These are phyloP conservation scores for Urtica urens DNA, from an alignment of 306 rosid species.

Conservation along the genomic window DNA sequence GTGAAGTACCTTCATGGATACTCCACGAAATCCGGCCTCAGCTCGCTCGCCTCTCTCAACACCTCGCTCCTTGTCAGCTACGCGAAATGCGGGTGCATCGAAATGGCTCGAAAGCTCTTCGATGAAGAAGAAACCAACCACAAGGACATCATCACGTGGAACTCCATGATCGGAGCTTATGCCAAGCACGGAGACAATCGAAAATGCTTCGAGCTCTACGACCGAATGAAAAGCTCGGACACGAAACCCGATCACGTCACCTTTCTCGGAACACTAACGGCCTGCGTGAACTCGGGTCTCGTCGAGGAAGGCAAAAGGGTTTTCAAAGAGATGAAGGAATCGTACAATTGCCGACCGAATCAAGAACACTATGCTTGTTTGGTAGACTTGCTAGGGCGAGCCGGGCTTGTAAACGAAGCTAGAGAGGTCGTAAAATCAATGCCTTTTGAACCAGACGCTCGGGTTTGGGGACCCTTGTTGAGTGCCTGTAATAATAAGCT, in stretches of 20 bases:
- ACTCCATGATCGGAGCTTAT: constrained; percentile 58
- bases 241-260: constrained; percentile 58
- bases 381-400: constrained; percentile 67
- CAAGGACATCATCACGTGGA: constrained; percentile 61
- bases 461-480: constrained; percentile 66
- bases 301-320: constrained; percentile 37
- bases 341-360: constrained; percentile 40
- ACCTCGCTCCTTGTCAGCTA: constrained; percentile 58
- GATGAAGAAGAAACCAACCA: constrained; percentile 41
- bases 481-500: constrained; percentile 66
- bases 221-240: constrained; percentile 38
- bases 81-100: constrained; percentile 73
- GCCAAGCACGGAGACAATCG: constrained; percentile 62
- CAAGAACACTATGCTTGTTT: constrained; percentile 67
- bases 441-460: constrained; percentile 54
- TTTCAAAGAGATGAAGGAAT: constrained; percentile 59
- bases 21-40: constrained; percentile 41
- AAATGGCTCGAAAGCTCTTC: constrained; percentile 48
- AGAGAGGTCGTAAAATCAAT: constrained; percentile 37
- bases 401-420: constrained; percentile 57
- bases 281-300: constrained; percentile 70
- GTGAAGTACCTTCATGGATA: constrained; percentile 59
- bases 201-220: constrained; percentile 38
- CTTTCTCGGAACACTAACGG: constrained; percentile 52
- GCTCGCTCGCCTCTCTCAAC: constrained; percentile 43